phyloP scores from a whole-genome alignment of 352 stramenopile genomes.

The Phytophthora pinifolia region DNA sequence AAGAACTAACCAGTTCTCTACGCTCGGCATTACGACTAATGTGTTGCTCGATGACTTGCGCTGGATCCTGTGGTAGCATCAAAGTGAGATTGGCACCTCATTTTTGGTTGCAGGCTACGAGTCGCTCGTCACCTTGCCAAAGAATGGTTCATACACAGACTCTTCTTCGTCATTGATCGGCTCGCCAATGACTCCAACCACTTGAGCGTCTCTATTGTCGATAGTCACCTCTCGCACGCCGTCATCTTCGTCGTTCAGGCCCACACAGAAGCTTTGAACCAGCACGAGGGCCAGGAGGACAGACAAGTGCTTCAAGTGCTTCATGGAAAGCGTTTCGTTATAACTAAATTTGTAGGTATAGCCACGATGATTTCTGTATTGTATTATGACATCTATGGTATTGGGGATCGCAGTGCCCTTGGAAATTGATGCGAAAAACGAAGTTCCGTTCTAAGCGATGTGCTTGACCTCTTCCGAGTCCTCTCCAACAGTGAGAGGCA shows the following conservation, averaged over 20 bases:
- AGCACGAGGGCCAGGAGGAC: conserved; percentile 3
- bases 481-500: conserved; percentile 19
- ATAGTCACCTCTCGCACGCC: conserved; percentile 19
- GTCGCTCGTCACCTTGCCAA: conserved; percentile 13
- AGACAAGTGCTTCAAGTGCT: conserved; percentile 15
- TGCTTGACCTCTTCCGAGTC: conserved; percentile 22
- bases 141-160: conserved; percentile 6
- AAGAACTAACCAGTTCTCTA: too few species aligned
- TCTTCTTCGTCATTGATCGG: neutral
- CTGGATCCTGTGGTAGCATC: too few species aligned
- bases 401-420: neutral
- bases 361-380: conserved; percentile 4
- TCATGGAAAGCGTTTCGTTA: neutral
- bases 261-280: conserved; percentile 5
- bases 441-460: conserved; percentile 28
- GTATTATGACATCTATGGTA: conserved; percentile 24
- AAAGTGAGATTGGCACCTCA: neutral
- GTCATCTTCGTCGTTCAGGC: neutral
- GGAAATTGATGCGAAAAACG: conserved; percentile 4
- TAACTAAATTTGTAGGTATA: too few species aligned
- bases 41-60: too few species aligned
- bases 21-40: too few species aligned
- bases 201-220: neutral
- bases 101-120: neutral
- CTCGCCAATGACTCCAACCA: conserved; percentile 5